Base-by-base conservation (phyloP, 768 basidiomycete genomes). In the Pleurotus cornucopiae region DNA sequence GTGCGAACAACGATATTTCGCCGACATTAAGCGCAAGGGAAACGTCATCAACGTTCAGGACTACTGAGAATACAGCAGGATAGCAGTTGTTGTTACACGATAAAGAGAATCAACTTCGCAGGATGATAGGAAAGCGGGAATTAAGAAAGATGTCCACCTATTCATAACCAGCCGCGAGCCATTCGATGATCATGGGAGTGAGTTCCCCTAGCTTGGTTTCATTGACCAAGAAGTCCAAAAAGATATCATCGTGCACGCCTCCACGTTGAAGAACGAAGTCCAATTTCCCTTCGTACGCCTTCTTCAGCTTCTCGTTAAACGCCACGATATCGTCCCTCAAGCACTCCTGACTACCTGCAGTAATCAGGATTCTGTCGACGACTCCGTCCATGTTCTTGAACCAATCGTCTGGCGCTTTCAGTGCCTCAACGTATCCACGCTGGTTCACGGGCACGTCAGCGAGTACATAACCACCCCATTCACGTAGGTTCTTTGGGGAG, bases 361-460 rank as follows among this genome's bases (percentile, higher is more conserved):
- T 67, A 3, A 74, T 62, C 11, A 73, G 56, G 7, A 71, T 43
- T 43, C 62, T 57, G 30, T 60, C 60, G 5, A 69, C 64, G 37
- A 60, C 46, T 25, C 39, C 49, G 14, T 66, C 67, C 3, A 67
- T 51, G 3, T 67, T 70, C 6, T 60, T 54, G 43, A 69, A 67
- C 73, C 73, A 74, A 23, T 54, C 57, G 14, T 56, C 56, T 6
- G 66, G 66, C 5, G 66, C 67, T 43, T 58, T 64, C 46, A 60
- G 55, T 1, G 65, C 46, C 39, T 71, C 66, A 25, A 69, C 54
- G 52, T 69, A 72, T 2, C 61, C 63, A 23, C 47, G 49, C 5
- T 57, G 57, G 6, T 55, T 51, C 21, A 55, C 47, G 3, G 48
- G 53, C 55, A 66, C 52, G 59, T 57, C 51, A 59, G 41, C 13